Conservation (phyloP, 371 early-diverging fungal species). For the Apophysomyces sp. region DNA sequence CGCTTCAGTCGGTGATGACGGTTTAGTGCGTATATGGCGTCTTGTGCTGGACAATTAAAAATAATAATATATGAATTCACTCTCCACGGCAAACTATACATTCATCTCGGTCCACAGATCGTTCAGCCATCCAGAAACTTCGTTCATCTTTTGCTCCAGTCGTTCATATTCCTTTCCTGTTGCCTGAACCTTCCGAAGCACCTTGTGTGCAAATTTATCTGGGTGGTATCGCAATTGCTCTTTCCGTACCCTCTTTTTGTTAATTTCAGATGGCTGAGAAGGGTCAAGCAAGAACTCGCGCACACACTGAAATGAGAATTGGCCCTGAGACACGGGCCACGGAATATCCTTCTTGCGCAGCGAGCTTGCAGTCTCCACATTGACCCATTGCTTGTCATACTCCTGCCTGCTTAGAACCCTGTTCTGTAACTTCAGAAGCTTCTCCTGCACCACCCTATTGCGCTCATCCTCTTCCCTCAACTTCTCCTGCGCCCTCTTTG, state of each 20-base stretch:
- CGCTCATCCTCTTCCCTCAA: conserved; percentile 8
- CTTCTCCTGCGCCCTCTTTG: conserved; percentile 14
- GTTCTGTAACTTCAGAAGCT: conserved; percentile 8
- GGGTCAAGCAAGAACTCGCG: conserved; percentile 20
- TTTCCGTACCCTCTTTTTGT: conserved; percentile 34
- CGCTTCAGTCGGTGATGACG: conserved; percentile 90
- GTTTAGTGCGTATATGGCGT: conserved; percentile 77
- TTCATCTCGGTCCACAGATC: conserved; percentile 30
- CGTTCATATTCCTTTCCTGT: conserved; percentile 24
- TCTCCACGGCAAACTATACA: neutral
- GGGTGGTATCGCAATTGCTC: conserved; percentile 49
- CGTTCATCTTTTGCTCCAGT: conserved; percentile 24
- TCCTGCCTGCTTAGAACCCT: neutral
- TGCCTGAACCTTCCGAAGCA: conserved; percentile 27
- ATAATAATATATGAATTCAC: neutral
- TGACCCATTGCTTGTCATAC: conserved; percentile 27
- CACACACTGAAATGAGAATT: conserved; percentile 14
- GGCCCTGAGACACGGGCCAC: conserved; percentile 30
- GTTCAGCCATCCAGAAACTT: conserved; percentile 43
- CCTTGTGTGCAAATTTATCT: conserved; percentile 42
- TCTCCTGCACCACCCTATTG: conserved; percentile 3
- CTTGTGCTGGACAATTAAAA: conserved; percentile 24
- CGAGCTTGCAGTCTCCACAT: conserved; percentile 11
- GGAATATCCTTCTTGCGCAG: conserved; percentile 32
- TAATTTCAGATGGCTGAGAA: conserved; percentile 5